Evolutionary conservation across 2,329 filamentous ascomycete species (phyloP).

Genomic region (Neonectria magnoliae): DNA sequence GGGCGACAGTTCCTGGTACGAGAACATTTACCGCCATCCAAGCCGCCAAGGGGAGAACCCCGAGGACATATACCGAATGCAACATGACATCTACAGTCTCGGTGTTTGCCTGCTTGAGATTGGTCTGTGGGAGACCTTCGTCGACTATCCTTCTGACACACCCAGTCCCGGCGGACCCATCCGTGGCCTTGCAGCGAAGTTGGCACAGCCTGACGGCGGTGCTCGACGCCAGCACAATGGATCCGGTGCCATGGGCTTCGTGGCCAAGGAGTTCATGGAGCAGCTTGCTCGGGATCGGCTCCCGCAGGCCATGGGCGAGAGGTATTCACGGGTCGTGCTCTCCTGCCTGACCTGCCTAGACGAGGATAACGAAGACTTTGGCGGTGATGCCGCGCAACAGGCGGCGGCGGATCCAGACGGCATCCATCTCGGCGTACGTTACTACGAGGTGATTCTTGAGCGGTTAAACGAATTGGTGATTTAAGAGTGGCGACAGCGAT

Average conservation of each 20-base stretch:
- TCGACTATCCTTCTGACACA: slow-evolving; percentile 9
- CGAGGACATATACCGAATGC: slow-evolving; percentile 11
- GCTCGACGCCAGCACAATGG: background rate
- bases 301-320: slow-evolving; percentile 12
- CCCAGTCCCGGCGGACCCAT: slow-evolving; percentile 11
- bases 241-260: background rate
- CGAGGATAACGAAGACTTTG: background rate
- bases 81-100: slow-evolving; percentile 23
- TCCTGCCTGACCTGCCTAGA: slow-evolving; percentile 15
- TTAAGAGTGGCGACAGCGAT: background rate
- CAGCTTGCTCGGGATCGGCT: background rate
- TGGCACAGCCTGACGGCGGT: background rate
- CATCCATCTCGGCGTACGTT: slow-evolving; percentile 5
- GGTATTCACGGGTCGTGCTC: slow-evolving; percentile 8
- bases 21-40: slow-evolving; percentile 18
- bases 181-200: background rate
- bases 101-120: slow-evolving; percentile 22
- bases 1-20: slow-evolving; percentile 10
- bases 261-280: slow-evolving; percentile 16
- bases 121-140: slow-evolving; percentile 18
- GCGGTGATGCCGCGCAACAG: slow-evolving; percentile 11
- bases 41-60: slow-evolving; percentile 12
- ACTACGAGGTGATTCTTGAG: slow-evolving; percentile 9
- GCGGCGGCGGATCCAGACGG: slow-evolving; percentile 11
- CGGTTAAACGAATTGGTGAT: slow-evolving; percentile 10